Evolutionary conservation across 805 yeast species (phyloP).

Genomic region (Saturnispora ahearnii): DNA sequence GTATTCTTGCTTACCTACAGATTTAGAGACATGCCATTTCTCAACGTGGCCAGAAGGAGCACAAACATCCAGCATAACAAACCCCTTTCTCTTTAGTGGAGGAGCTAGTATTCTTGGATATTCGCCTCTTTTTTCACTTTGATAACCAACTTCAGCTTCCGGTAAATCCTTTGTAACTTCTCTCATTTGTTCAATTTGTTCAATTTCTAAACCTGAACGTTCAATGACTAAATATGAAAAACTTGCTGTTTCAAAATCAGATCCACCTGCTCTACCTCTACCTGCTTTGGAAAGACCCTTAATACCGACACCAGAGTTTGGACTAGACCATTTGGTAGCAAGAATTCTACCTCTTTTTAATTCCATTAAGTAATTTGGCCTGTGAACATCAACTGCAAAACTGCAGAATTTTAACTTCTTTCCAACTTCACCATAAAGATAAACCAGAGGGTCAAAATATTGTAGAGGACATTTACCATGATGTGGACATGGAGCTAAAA

Average conservation of each 20-base stretch:
- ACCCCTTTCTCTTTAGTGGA: constrained; percentile 75
- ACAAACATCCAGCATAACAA: constrained; percentile 72
- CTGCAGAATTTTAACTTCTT: constrained; percentile 65
- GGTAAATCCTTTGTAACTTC: constrained; percentile 11
- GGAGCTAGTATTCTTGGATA: constrained; percentile 69
- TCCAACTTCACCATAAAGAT: constrained; percentile 43
- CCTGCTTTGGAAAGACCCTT: constrained; percentile 44
- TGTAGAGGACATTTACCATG: constrained; percentile 84
- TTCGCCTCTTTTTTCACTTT: constrained; percentile 24
- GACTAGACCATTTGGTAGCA: constrained; percentile 62
- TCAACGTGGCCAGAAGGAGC: constrained; percentile 73
- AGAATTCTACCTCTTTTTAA: constrained; percentile 73
- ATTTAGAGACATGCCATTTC: constrained; percentile 79
- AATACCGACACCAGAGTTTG: constrained; percentile 48
- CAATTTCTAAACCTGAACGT: constrained; percentile 39
- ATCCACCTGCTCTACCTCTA: constrained; percentile 70
- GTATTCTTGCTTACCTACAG: constrained; percentile 62
- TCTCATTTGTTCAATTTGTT: constrained; percentile 14
- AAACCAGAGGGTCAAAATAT: constrained; percentile 60
- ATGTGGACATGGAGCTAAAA: constrained; percentile 88
- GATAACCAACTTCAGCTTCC: constrained; percentile 21
- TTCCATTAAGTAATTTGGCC: constrained; percentile 78
- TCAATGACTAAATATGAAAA: constrained; percentile 68
- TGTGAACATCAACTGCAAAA: constrained; percentile 56
- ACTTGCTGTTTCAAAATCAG: constrained; percentile 59